Evolutionary conservation across 108 stramenopile species (phyloP), one percentile per base, ranked within the genome.

Genomic region (Nannochloropsis oceanica): DNA sequence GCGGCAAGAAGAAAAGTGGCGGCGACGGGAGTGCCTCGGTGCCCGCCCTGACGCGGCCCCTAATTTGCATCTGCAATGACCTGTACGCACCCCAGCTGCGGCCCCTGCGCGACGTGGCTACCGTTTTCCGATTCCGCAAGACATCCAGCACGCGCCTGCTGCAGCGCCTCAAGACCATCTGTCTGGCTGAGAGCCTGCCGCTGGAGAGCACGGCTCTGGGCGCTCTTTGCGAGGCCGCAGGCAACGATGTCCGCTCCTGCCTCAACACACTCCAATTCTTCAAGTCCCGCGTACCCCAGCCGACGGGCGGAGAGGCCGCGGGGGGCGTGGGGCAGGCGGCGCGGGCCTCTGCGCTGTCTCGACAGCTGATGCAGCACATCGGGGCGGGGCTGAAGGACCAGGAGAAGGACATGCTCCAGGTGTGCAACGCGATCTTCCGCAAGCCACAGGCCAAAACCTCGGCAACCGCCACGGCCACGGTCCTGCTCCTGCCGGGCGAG

Each of bases 61-160:
- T 98, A 80, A 97, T 99, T 82, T 94, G 96, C 85, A 97, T 97
- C 90, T 98, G 98, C 92, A 99, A 99, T 87, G 94, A 98, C 92
- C 95, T 94, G 82, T 96, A 95, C 88, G 95, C 95, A 25, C 96
- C 97, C 12, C 92, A 93, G 13, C 89, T 99, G n/a, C 90, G 96
- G n/a, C 93, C 95, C 13, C 91, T 99, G 34, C 91, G 97, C n/a
- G 93, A 94, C 1, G 93, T 91, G 81, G 94, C 95, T 11, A 88
- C 89, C 44, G 92, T 95, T 12, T 97, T 98, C 83, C 92, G 94
- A 84, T 94, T 97, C 81, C 44, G 80, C 42, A 82, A 88, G 20
- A 89, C 93, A 13, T 93, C 95, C 13, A 86, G 91, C 25, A 81
- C 92, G 42, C 91, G 96, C 24, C 85, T 98, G 80, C 90, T 95